Evolutionary conservation across 129 eudicot species (phyloP).

Genomic region (Chrysanthemum lavandulifolium): DNA sequence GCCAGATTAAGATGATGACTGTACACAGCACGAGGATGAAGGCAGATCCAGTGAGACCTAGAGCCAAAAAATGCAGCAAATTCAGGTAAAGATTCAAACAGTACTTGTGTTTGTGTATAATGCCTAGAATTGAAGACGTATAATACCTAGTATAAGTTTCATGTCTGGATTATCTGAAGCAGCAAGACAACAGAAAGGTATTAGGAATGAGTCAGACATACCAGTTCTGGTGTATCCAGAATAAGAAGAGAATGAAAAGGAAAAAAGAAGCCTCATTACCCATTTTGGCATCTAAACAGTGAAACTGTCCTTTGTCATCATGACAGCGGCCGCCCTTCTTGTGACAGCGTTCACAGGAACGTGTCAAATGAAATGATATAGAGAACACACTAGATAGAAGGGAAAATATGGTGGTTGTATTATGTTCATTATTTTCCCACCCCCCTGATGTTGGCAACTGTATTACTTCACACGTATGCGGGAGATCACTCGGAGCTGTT

Average conservation of each 20-base stretch:
- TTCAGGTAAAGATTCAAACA: background rate
- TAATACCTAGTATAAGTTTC: constrained; percentile 13
- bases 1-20: constrained; percentile 21
- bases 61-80: background rate
- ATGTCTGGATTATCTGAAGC: background rate
- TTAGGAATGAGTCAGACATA: background rate
- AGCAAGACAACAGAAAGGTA: background rate
- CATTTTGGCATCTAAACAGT: constrained; percentile 19
- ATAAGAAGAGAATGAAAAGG: too few species aligned
- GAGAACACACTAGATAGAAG: too few species aligned
- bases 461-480: constrained; percentile 5
- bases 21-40: constrained; percentile 22
- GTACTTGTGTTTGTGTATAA: background rate
- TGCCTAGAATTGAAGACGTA: background rate
- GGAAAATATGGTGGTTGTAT: constrained; percentile 11
- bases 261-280: constrained; percentile 16
- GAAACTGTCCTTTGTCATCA: background rate
- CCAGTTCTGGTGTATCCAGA: background rate
- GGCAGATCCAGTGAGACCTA: constrained; percentile 33
- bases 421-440: too few species aligned
- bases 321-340: constrained; percentile 15
- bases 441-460: background rate
- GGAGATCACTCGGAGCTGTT: constrained; percentile 20
- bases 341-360: constrained; percentile 19
- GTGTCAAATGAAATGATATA: constrained; percentile 21